Conservation (phyloP, 257 asterid genomes). For the Solanum medicagineum region DNA sequence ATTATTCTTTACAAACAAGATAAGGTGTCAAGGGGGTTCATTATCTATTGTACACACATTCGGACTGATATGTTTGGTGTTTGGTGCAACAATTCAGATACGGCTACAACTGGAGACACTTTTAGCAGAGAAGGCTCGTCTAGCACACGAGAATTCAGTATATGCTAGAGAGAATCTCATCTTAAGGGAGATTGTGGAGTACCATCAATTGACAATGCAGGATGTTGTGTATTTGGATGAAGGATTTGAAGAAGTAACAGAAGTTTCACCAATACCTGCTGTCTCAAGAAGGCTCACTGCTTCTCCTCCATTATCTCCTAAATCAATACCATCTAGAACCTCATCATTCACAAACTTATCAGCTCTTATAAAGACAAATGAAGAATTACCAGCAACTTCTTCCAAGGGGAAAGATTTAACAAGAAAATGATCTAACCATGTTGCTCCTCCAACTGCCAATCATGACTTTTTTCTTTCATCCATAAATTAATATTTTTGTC, state of each 20-base stretch:
- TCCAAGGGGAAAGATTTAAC: neutral
- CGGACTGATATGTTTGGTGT: neutral
- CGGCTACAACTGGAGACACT: conserved; percentile 88
- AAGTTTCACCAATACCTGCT: conserved; percentile 42
- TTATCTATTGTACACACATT: neutral
- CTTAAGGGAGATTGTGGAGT: conserved; percentile 92
- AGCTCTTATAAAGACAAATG: neutral
- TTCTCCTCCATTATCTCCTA: conserved; percentile 35
- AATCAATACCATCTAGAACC: conserved; percentile 16
- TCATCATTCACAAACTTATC: neutral
- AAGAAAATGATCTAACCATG: neutral
- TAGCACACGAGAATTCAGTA: conserved; percentile 78
- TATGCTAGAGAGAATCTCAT: conserved; percentile 84
- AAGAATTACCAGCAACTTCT: neutral
- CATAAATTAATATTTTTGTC: neutral
- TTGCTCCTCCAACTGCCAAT: neutral
- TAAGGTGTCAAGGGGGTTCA: neutral
- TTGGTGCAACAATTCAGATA: conserved; percentile 28
- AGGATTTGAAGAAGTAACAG: conserved; percentile 66
- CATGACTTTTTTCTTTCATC: neutral
- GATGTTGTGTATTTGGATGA: conserved; percentile 85
- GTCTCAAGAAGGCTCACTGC: conserved; percentile 33
- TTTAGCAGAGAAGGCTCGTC: conserved; percentile 77
- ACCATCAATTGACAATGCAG: conserved; percentile 89
- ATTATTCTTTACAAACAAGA: neutral